Conservation (phyloP, 2,329 filamentous ascomycete species). For the Xylogone sp. region DNA sequence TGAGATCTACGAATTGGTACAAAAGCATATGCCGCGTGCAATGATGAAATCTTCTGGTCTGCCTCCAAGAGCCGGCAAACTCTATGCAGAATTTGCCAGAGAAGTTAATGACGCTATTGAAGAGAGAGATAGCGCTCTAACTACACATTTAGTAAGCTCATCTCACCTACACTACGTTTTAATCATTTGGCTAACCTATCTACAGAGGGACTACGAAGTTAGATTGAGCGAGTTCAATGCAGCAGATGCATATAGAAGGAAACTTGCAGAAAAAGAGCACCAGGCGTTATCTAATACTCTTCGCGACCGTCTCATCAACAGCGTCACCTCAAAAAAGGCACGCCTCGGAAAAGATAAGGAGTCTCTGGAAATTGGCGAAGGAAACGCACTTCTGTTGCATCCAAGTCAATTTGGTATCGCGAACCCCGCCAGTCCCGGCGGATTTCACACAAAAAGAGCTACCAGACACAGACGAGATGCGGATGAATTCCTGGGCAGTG, state of each 20-base stretch:
- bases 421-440: slow-evolving; percentile 61
- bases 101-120: slow-evolving; percentile 87
- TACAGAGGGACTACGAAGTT: slow-evolving; percentile 59
- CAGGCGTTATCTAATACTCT: slow-evolving; percentile 55
- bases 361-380: slow-evolving; percentile 63
- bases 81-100: slow-evolving; percentile 81
- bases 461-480: slow-evolving; percentile 56
- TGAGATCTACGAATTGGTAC: slow-evolving; percentile 32
- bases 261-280: slow-evolving; percentile 61
- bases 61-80: slow-evolving; percentile 68
- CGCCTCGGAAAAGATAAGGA: slow-evolving; percentile 64
- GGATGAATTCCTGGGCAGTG: slow-evolving; percentile 53
- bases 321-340: slow-evolving; percentile 60
- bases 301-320: slow-evolving; percentile 64
- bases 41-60: slow-evolving; percentile 32
- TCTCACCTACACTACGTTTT: slow-evolving; percentile 3
- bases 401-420: slow-evolving; percentile 65
- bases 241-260: slow-evolving; percentile 57
- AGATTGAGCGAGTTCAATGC: slow-evolving; percentile 57
- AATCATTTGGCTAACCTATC: slow-evolving; percentile 17
- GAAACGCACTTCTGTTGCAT: slow-evolving; percentile 61
- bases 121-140: slow-evolving; percentile 78
- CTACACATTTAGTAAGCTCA: slow-evolving; percentile 69
- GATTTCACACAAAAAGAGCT: slow-evolving; percentile 58
- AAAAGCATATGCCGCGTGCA: slow-evolving; percentile 19